A percentile compares a stretch with the other conserved stretches of the same genome.
These are phyloP conservation scores for Plasmodiophora brassicae DNA, from an alignment of 208 protist genomes.

Conservation along the genomic window DNA sequence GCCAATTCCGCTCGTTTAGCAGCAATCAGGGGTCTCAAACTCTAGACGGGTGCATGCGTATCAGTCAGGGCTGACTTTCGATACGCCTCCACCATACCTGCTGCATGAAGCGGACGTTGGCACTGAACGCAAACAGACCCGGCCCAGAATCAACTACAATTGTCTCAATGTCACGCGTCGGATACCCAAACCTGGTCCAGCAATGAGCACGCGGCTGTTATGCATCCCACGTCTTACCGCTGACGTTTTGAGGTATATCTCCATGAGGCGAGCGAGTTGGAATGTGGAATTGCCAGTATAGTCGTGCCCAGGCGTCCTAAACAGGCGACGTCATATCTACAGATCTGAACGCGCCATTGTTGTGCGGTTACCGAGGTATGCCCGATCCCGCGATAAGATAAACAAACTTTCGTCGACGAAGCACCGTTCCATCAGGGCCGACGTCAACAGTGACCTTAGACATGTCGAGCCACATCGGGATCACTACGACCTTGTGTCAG, in stretches of 20 bases:
- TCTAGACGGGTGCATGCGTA: no score
- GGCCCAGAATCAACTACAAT: not conserved
- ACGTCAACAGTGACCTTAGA: not conserved
- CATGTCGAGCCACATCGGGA: not conserved
- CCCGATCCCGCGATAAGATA: not conserved
- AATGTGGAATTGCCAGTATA: not conserved
- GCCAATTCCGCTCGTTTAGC: not conserved
- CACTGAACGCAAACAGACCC: not conserved
- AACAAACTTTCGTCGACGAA: no score
- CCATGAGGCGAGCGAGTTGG: not conserved
- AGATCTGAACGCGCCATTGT: not conserved
- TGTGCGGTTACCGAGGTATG: not conserved
- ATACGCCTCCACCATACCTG: no score
- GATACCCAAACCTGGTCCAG: not conserved
- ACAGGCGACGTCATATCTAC: not conserved
- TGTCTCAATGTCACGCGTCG: not conserved
- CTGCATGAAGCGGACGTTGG: not conserved
- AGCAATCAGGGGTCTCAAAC: not conserved
- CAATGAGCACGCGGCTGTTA: not conserved
- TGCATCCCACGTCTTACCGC: not conserved
- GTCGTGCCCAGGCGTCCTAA: conserved; percentile 14
- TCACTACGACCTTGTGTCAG: not conserved
- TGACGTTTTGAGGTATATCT: not conserved
- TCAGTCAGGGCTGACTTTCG: not conserved
- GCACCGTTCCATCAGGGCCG: not conserved